phyloP scores from a whole-genome alignment of 1,139 yeast species.

The Candida neerlandica region DNA sequence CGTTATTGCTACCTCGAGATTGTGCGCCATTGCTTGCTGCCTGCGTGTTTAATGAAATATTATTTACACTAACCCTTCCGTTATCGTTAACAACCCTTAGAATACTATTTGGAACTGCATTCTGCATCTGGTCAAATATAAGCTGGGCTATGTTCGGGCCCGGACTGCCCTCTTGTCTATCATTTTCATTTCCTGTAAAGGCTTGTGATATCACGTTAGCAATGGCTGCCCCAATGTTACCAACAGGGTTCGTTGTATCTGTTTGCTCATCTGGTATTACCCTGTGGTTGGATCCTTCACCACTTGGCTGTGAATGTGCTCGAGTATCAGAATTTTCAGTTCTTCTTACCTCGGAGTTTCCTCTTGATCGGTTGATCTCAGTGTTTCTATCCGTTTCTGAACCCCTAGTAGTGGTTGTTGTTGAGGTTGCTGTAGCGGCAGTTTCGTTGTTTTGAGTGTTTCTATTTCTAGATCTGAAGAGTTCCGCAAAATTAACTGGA shows the following conservation, averaged over 20 bases:
- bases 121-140: background rate
- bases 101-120: background rate
- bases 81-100: conserved; percentile 10
- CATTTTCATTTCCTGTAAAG: background rate
- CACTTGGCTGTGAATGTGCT: background rate
- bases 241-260: background rate
- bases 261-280: background rate
- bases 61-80: conserved; percentile 10
- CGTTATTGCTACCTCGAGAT: background rate
- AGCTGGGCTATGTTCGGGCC: background rate
- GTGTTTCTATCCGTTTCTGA: conserved; percentile 5
- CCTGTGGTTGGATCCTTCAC: background rate
- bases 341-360: background rate
- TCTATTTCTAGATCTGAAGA: background rate
- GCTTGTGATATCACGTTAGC: background rate
- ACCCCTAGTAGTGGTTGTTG: conserved; percentile 4
- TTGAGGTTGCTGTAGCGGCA: conserved; percentile 5
- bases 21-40: background rate
- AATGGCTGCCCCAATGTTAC: background rate
- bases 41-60: background rate
- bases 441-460: background rate
- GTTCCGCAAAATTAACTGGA: background rate
- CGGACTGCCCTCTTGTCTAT: background rate
- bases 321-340: conserved; percentile 8
- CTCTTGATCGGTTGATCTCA: conserved; percentile 4